phyloP scores from a whole-genome alignment of 257 asterid genomes.

The Rhazya stricta region DNA sequence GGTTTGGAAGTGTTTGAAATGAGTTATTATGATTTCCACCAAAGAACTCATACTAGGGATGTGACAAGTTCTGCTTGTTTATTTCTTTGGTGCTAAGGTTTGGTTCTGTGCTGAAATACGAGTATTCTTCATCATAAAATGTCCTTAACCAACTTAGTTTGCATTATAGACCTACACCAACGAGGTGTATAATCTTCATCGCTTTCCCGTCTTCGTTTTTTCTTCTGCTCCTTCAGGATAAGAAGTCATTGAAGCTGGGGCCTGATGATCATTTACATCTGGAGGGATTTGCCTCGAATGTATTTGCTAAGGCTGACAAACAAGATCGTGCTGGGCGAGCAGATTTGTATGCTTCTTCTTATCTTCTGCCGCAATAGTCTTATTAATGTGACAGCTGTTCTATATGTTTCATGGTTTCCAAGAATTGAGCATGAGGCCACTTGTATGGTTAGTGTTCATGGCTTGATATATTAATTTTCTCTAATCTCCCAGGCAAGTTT shows the following conservation, averaged over 20 bases:
- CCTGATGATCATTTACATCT: constrained; percentile 80
- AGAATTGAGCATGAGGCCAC: background rate
- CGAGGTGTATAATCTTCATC: background rate
- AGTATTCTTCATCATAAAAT: background rate
- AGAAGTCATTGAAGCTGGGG: constrained; percentile 70
- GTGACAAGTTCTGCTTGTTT: background rate
- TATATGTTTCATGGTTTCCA: background rate
- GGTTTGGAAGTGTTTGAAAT: background rate
- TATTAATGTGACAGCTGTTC: background rate
- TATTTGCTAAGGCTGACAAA: constrained; percentile 89
- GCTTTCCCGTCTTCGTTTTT: background rate
- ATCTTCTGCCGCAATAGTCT: background rate
- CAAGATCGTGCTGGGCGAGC: constrained; percentile 92
- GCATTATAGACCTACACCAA: background rate
- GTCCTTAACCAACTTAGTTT: background rate
- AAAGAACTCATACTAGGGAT: background rate
- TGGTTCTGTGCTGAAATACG: background rate
- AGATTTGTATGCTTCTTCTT: constrained; percentile 53
- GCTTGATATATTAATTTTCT: constrained; percentile 5
- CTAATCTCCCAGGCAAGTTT: background rate
- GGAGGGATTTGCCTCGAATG: constrained; percentile 89
- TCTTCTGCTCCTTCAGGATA: constrained; percentile 48
- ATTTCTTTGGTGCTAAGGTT: background rate
- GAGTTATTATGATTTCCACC: background rate
- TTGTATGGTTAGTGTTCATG: background rate